Evolutionary conservation across 179 eudicot genomes (phyloP).

Genomic region (Beta lomatogona): DNA sequence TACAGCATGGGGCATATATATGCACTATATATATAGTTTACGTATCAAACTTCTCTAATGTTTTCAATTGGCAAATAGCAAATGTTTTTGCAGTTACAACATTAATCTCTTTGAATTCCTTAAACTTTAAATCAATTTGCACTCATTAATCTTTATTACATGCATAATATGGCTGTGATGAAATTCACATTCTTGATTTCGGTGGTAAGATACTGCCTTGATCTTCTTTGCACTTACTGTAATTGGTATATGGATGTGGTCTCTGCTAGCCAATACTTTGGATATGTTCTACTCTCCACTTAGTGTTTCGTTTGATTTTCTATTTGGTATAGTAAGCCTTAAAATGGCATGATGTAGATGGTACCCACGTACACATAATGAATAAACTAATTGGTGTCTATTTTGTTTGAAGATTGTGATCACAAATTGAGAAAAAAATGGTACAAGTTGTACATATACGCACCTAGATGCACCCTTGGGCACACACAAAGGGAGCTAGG

Average conservation of each 20-base stretch:
- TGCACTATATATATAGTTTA: conserved; percentile 1
- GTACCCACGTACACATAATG: too few species aligned
- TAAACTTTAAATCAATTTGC: neutral
- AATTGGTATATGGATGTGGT: neutral
- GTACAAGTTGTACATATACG: too few species aligned
- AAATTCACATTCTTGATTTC: conserved; percentile 15
- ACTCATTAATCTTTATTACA: too few species aligned
- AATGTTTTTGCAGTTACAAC: too few species aligned
- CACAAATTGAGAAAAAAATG: too few species aligned
- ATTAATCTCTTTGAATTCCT: neutral
- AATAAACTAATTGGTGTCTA: too few species aligned
- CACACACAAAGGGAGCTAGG: too few species aligned
- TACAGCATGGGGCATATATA: neutral
- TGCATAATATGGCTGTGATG: neutral
- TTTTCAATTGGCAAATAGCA: too few species aligned
- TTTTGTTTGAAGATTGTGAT: too few species aligned
- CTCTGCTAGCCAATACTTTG: conserved; percentile 1
- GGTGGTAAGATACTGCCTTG: conserved; percentile 16
- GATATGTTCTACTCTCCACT: conserved; percentile 3
- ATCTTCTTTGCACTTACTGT: conserved; percentile 1
- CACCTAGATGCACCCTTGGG: too few species aligned
- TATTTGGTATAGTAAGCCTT: neutral
- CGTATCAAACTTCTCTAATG: neutral
- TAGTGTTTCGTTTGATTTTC: neutral
- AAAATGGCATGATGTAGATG: too few species aligned